Evolutionary conservation across 768 basidiomycete species (phyloP).

Genomic region (Pholiota molesta): DNA sequence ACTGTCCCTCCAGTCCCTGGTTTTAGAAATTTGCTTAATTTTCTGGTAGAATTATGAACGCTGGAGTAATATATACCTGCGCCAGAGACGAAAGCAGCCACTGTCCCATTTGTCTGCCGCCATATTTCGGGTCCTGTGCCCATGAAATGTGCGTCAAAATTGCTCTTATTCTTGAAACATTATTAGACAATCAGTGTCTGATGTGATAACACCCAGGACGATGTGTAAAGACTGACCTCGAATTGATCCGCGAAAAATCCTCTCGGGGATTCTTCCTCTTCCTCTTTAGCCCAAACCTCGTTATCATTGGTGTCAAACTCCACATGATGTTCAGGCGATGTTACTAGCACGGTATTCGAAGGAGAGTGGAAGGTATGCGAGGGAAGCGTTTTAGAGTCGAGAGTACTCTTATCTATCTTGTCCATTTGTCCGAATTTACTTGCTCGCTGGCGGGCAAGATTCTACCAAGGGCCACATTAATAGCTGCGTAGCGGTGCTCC

Average conservation of each 20-base stretch:
- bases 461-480: slow-evolving; percentile 47
- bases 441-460: slow-evolving; percentile 84
- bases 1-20: slow-evolving; percentile 96
- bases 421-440: slow-evolving; percentile 64
- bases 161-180: slow-evolving; percentile 72
- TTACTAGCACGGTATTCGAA: slow-evolving; percentile 54
- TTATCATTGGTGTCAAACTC: slow-evolving; percentile 39
- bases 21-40: slow-evolving; percentile 11
- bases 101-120: slow-evolving; percentile 81
- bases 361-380: slow-evolving; percentile 42
- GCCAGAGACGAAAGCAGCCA: slow-evolving; percentile 89
- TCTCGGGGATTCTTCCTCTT: slow-evolving; percentile 47
- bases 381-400: slow-evolving; percentile 14
- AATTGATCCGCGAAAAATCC: slow-evolving; percentile 98
- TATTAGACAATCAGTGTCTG: neutral
- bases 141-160: slow-evolving; percentile 85
- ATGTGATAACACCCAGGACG: neutral
- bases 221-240: slow-evolving; percentile 45
- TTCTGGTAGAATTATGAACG: neutral
- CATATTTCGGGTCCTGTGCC: slow-evolving; percentile 97
- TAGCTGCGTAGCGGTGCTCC: neutral
- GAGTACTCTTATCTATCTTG: slow-evolving; percentile 26
- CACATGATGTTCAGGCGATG: slow-evolving; percentile 47
- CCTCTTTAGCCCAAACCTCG: slow-evolving; percentile 39
- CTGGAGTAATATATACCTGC: slow-evolving; percentile 54